Percentiles rank a stretch among this genome's conserved stretches.
Conservation (phyloP, 208 protist genomes). For the Trypanosoma scelopori region DNA sequence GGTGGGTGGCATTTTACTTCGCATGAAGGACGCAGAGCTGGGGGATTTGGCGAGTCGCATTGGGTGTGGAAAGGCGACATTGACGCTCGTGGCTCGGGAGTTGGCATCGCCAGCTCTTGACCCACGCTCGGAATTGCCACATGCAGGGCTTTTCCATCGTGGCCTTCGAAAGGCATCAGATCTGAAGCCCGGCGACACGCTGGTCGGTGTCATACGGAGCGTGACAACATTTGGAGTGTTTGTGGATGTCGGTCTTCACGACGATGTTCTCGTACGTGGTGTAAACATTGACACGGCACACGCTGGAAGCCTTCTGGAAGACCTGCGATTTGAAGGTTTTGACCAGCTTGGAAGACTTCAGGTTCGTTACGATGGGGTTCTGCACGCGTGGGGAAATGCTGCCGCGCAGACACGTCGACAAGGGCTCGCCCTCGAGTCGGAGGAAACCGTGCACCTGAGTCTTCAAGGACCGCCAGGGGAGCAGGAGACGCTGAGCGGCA, state of each 20-base stretch:
- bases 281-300: conserved; percentile 49
- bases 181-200: conserved; percentile 45
- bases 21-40: conserved; percentile 24
- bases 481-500: conserved; percentile 8
- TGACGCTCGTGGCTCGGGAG: conserved; percentile 59
- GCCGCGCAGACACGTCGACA: background rate
- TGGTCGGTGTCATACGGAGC: conserved; percentile 66
- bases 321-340: conserved; percentile 37
- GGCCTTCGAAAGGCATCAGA: conserved; percentile 37
- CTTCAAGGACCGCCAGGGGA: background rate
- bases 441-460: conserved; percentile 32
- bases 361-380: conserved; percentile 31
- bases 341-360: conserved; percentile 62
- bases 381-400: background rate
- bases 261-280: conserved; percentile 64
- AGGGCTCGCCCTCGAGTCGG: conserved; percentile 51
- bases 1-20: conserved; percentile 27
- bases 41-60: conserved; percentile 27
- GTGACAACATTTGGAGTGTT: conserved; percentile 86
- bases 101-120: conserved; percentile 67
- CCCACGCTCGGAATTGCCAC: conserved; percentile 62
- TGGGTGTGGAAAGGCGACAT: conserved; percentile 56
- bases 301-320: conserved; percentile 47
- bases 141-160: conserved; percentile 71
- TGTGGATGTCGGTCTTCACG: conserved; percentile 82